Evolutionary conservation across 352 stramenopile species (phyloP).

Genomic region (Globisporangium alternatum): DNA sequence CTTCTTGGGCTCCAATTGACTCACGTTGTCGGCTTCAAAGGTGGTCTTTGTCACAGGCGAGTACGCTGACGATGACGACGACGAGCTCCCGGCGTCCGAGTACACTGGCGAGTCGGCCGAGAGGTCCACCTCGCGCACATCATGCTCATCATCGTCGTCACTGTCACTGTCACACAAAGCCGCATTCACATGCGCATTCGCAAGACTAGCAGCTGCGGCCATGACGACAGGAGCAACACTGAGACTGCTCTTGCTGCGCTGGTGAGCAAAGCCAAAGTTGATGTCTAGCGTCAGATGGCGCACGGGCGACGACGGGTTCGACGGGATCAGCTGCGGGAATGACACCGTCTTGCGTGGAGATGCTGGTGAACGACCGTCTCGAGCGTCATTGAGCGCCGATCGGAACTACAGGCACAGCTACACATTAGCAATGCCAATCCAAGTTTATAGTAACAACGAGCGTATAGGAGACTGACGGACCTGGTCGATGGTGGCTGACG

Average conservation of each 20-base stretch:
- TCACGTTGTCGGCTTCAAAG: background rate
- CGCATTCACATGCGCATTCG: background rate
- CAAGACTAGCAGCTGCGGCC: background rate
- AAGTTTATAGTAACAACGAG: background rate
- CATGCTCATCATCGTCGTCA: slow-evolving; percentile 7
- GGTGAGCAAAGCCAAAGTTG: background rate
- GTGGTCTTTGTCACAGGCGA: background rate
- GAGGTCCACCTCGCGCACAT: slow-evolving; percentile 11
- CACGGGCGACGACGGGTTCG: slow-evolving; percentile 8
- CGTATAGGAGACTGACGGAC: slow-evolving; percentile 9
- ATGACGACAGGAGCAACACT: no score
- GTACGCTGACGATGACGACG: background rate
- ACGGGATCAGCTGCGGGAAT: slow-evolving; percentile 20
- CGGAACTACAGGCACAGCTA: slow-evolving; percentile 9
- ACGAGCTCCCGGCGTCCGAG: slow-evolving; percentile 12
- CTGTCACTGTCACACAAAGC: background rate
- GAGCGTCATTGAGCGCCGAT: slow-evolving; percentile 15
- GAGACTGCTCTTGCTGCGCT: background rate
- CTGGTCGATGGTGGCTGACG: slow-evolving; percentile 27
- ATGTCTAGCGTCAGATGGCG: slow-evolving; percentile 3
- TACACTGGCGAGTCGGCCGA: slow-evolving; percentile 11
- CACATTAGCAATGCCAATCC: background rate
- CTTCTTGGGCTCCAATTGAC: background rate
- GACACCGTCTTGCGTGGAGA: slow-evolving; percentile 28
- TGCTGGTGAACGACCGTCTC: background rate